phyloP scores from a whole-genome alignment of 345 rosid genomes.

The Dovyalis caffra region DNA sequence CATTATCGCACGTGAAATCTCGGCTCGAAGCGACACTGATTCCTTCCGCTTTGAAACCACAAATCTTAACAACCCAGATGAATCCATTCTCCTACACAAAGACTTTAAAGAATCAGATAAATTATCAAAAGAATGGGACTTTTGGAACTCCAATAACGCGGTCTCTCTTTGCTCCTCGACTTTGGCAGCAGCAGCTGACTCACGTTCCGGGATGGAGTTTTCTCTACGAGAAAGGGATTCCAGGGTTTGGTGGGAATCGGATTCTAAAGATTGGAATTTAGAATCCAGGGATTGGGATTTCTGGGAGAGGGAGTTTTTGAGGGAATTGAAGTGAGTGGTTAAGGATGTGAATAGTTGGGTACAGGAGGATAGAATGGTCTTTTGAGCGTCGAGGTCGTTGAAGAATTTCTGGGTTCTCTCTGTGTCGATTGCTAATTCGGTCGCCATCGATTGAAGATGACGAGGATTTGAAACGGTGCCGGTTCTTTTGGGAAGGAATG shows the following conservation, averaged over 20 bases:
- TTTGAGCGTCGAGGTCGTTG: slow-evolving; percentile 42
- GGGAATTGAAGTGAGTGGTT: slow-evolving; percentile 43
- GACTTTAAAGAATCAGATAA: slow-evolving; percentile 37
- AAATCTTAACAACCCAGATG: slow-evolving; percentile 34
- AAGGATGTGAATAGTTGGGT: slow-evolving; percentile 41
- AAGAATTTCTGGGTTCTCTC: slow-evolving; percentile 43
- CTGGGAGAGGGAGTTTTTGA: slow-evolving; percentile 33
- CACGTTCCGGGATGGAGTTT: slow-evolving; percentile 41
- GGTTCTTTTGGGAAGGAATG: background rate
- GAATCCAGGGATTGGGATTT: slow-evolving; percentile 43
- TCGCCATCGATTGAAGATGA: slow-evolving; percentile 19
- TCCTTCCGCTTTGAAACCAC: slow-evolving; percentile 47
- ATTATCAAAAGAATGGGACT: slow-evolving; percentile 5
- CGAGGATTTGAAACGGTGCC: background rate
- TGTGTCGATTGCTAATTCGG: slow-evolving; percentile 23
- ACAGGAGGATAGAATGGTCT: slow-evolving; percentile 40
- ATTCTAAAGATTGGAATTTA: slow-evolving; percentile 37
- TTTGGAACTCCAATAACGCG: slow-evolving; percentile 36
- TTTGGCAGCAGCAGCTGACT: slow-evolving; percentile 32
- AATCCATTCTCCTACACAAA: slow-evolving; percentile 44
- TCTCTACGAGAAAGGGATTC: slow-evolving; percentile 36
- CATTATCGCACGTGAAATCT: slow-evolving; percentile 36
- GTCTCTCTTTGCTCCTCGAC: slow-evolving; percentile 32
- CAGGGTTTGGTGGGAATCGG: slow-evolving; percentile 29
- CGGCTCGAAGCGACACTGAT: slow-evolving; percentile 43